Evolutionary conservation across 2,329 filamentous ascomycete genomes (phyloP).

Genomic region (Exophiala phaeomuriformis): DNA sequence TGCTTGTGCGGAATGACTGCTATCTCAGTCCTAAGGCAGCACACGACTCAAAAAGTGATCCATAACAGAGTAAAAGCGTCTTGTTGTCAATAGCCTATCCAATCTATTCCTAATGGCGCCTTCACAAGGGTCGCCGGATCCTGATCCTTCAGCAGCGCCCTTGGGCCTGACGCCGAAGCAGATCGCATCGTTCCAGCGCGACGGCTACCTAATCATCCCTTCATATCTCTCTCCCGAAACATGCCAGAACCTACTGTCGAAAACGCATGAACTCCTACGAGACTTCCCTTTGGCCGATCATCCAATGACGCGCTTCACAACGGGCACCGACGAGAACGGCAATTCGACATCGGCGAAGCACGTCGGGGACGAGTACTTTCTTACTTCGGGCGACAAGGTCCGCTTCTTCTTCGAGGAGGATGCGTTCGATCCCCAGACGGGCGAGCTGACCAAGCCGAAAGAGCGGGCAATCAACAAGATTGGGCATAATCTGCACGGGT

Average conservation of each 20-base stretch:
- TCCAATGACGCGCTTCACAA: slow-evolving; percentile 90
- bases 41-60: too few species aligned
- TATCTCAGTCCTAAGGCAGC: too few species aligned
- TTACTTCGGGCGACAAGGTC: slow-evolving; percentile 80
- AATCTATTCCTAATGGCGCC: slow-evolving; percentile 14
- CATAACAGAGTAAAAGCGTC: neutral
- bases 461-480: slow-evolving; percentile 83
- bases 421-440: slow-evolving; percentile 59
- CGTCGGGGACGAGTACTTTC: slow-evolving; percentile 91
- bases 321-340: slow-evolving; percentile 56
- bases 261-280: slow-evolving; percentile 67
- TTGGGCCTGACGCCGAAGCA: slow-evolving; percentile 24
- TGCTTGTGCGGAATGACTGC: too few species aligned
- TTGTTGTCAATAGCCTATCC: neutral
- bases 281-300: slow-evolving; percentile 73
- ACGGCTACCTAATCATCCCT: slow-evolving; percentile 87
- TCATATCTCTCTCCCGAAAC: slow-evolving; percentile 51
- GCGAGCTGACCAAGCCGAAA: slow-evolving; percentile 68
- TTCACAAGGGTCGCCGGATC: slow-evolving; percentile 20
- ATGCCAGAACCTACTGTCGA: slow-evolving; percentile 55
- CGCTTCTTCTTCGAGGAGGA: slow-evolving; percentile 98
- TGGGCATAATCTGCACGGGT: slow-evolving; percentile 66
- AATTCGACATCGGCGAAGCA: slow-evolving; percentile 50
- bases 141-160: slow-evolving; percentile 4
- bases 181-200: slow-evolving; percentile 49